Evolutionary conservation across 148 eudicot genomes (phyloP).

Genomic region (Vaccinium vitisidaea): DNA sequence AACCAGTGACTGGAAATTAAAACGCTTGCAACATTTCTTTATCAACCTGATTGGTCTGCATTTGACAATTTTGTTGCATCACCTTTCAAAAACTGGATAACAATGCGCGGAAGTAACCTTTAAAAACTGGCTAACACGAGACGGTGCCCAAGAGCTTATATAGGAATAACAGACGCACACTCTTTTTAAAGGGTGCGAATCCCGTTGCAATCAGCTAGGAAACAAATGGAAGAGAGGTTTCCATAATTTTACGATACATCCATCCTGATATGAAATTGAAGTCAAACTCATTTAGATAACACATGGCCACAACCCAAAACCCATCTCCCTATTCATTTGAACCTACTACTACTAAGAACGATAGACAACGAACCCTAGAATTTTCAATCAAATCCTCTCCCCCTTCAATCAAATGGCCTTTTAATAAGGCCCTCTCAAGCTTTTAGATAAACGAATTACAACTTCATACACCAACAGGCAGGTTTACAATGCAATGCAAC

Average conservation of each 20-base stretch:
- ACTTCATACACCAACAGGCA: conserved; percentile 5
- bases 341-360: background rate
- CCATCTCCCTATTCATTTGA: background rate
- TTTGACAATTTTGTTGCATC: background rate
- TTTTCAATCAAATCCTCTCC: background rate
- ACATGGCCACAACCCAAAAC: background rate
- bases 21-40: background rate
- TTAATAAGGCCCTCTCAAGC: background rate
- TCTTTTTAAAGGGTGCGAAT: background rate
- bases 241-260: background rate
- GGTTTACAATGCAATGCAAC: background rate
- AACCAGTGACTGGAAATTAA: background rate
- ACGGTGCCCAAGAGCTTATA: background rate
- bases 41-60: background rate
- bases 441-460: conserved; percentile 8
- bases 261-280: conserved; percentile 4
- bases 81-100: background rate
- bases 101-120: background rate
- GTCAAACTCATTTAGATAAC: background rate
- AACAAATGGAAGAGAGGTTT: background rate
- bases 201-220: background rate
- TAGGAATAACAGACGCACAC: background rate
- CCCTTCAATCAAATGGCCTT: background rate
- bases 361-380: background rate
- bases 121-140: background rate